Base-by-base conservation (phyloP, 1,284 basidiomycete species). In the Vanrija sp. region DNA sequence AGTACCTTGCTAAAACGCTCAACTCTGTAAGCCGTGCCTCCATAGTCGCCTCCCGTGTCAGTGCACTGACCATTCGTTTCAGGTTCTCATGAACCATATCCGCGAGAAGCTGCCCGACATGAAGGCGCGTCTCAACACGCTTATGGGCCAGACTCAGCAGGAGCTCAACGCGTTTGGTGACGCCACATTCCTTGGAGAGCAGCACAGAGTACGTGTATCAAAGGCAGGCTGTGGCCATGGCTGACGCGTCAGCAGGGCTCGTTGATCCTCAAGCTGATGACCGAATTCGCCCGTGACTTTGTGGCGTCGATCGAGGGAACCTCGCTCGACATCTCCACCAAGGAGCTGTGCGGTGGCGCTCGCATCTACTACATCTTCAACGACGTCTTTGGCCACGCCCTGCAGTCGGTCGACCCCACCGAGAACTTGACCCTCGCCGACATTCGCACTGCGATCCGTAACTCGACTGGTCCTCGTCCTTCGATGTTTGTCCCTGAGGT, bases 341-440 rank as follows among this genome's bases (percentile, higher is more conserved):
- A 99, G 75, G 96, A 99, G 74, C 85, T 99, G 9, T 98, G 91
- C 26, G 96, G 96, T 43, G 96, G 96, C 54, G 96, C 96, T 10
- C 84, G 96, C 54, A 92, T 99, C 76, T 98, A 98, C 79, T 98
- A 97, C 80, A 98, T 99, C 75, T 99, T 99, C 84, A 93, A 98
- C 73, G 96, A 98, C 67, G 86, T 98, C 49, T 99, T 98, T 71
- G 96, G 96, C 6, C 83, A 88, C 52, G 95, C 95, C 0, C 84
- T 99, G 8, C 83, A 85, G 60, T 88, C 86, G 15, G 91, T 99
- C 71, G 91, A 98, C 69, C 87, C 95, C 0, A 92, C 91, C 18
- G 83, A 86, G 51, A 95, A 95, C 72, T 82, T 98, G 54, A 91
- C 93, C 52, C 86, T 89, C 58, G 88, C 91, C 67, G 96, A 99